Percentiles rank a stretch among this genome's conserved stretches.
Evolutionary conservation across 345 rosid genomes (phyloP).

Genomic region (Viola odorata): DNA sequence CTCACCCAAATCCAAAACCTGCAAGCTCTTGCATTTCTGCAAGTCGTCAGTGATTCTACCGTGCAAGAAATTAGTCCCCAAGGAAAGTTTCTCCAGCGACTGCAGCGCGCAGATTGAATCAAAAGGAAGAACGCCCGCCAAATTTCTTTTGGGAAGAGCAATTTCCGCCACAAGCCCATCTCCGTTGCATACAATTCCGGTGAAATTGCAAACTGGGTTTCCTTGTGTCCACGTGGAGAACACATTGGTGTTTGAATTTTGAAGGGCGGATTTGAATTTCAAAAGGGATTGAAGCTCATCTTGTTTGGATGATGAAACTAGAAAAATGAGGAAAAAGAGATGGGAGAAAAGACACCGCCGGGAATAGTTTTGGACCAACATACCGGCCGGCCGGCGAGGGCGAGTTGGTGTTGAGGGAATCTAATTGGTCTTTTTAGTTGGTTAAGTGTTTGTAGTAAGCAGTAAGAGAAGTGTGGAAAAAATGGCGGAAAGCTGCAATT

Average conservation of each 20-base stretch:
- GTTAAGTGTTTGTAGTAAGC: conserved; percentile 1
- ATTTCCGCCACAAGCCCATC: conserved; percentile 47
- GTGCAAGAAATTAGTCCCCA: conserved; percentile 44
- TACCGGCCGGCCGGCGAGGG: conserved; percentile 19
- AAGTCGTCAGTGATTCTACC: conserved; percentile 37
- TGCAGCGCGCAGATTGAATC: conserved; percentile 45
- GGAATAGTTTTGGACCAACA: conserved; percentile 22
- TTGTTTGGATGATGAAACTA: conserved; percentile 18
- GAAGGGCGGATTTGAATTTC: conserved; percentile 39
- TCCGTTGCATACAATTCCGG: conserved; percentile 49
- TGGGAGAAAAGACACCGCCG: conserved; percentile 19
- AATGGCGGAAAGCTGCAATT: neutral
- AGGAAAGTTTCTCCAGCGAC: conserved; percentile 42
- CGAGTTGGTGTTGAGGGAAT: neutral
- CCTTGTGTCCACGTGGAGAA: conserved; percentile 46
- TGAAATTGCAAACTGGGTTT: conserved; percentile 12
- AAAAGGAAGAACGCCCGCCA: conserved; percentile 53
- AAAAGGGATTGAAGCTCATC: conserved; percentile 40
- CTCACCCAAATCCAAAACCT: conserved; percentile 49
- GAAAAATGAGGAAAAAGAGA: conserved; percentile 14
- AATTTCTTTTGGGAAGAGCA: conserved; percentile 37
- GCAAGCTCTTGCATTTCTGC: conserved; percentile 41
- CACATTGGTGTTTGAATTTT: conserved; percentile 24
- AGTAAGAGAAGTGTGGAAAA: conserved; percentile 12
- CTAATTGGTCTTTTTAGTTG: neutral